phyloP scores from a whole-genome alignment of 805 yeast genomes.

The Ogataea saltuana region DNA sequence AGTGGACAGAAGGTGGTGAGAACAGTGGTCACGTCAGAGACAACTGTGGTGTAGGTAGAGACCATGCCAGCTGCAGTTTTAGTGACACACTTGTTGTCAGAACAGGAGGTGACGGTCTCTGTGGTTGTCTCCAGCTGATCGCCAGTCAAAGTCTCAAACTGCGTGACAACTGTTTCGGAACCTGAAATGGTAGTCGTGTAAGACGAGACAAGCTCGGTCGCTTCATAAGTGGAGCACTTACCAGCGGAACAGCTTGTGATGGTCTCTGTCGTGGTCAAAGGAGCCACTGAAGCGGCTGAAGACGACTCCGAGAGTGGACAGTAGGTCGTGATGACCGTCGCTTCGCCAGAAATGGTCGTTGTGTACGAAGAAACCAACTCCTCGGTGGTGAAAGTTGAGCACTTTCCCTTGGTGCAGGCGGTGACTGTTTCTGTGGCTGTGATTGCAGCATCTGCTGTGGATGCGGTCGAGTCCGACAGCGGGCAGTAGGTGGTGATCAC shows the following conservation, averaged over 20 bases:
- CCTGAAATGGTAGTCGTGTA: constrained; percentile 29
- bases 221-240: constrained; percentile 19
- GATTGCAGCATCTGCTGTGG: constrained; percentile 9
- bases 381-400: constrained; percentile 12
- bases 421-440: constrained; percentile 13
- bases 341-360: constrained; percentile 18
- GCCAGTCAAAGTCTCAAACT: constrained; percentile 14
- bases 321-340: constrained; percentile 20
- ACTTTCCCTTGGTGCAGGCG: constrained; percentile 4
- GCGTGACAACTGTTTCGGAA: constrained; percentile 21
- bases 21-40: constrained; percentile 20
- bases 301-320: too few species aligned
- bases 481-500: constrained; percentile 11
- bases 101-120: constrained; percentile 16
- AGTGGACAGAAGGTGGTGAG: constrained; percentile 28
- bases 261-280: constrained; percentile 18
- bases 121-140: constrained; percentile 13
- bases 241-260: constrained; percentile 26
- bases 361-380: constrained; percentile 23
- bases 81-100: constrained; percentile 11
- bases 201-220: constrained; percentile 24
- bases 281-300: too few species aligned
- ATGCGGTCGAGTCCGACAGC: constrained; percentile 8
- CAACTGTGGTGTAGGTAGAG: constrained; percentile 24
- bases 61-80: constrained; percentile 18